Conservation (phyloP, 2,329 filamentous ascomycete species). For the Chrysoporthe cubensis region DNA sequence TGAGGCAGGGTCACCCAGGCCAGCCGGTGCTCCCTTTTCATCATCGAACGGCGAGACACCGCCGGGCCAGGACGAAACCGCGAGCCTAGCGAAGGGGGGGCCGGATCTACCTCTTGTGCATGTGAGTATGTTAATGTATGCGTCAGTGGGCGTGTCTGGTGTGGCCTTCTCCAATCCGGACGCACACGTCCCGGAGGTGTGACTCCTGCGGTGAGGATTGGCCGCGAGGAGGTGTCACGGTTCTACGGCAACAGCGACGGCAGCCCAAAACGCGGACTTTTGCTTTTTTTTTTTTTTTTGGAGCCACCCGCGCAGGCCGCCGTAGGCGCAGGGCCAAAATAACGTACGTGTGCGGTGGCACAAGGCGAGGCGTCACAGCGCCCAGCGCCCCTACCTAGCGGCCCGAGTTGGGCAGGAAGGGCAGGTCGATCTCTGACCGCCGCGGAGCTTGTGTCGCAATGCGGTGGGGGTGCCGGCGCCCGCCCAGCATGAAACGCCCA, state of each 20-base stretch:
- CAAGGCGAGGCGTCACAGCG: not conserved
- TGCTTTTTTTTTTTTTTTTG: not conserved
- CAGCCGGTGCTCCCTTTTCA: not conserved
- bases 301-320: slow-evolving; percentile 5
- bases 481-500: not conserved
- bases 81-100: too few species aligned
- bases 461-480: not conserved
- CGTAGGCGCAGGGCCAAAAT: not conserved
- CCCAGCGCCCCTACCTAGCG: not conserved
- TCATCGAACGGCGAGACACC: not conserved
- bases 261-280: not conserved
- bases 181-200: too few species aligned
- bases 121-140: too few species aligned
- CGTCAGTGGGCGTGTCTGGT: too few species aligned
- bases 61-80: not conserved
- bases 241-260: not conserved
- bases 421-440: not conserved
- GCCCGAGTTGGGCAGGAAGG: slow-evolving; percentile 1
- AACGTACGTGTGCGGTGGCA: too few species aligned
- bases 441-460: not conserved
- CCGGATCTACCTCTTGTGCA: too few species aligned
- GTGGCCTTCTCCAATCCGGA: too few species aligned
- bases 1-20: slow-evolving; percentile 23
- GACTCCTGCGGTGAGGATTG: not conserved
- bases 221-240: not conserved